phyloP scores from a whole-genome alignment of 768 basidiomycete species.

The Saitozyma sp. region DNA sequence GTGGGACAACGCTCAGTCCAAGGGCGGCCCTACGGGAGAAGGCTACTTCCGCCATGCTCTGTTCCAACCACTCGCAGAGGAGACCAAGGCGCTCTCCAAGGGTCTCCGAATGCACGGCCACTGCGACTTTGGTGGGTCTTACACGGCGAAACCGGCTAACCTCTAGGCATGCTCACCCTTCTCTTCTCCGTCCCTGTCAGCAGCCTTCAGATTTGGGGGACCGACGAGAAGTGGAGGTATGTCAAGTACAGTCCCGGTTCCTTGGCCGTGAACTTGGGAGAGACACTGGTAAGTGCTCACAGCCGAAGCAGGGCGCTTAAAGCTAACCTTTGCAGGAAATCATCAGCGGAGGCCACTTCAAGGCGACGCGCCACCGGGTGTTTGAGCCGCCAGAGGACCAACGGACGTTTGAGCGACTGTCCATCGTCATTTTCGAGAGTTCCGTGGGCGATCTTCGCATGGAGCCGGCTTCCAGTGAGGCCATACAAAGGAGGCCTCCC shows the following conservation, averaged over 20 bases:
- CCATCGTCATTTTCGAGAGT: slow-evolving; percentile 30
- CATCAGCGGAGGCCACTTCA: slow-evolving; percentile 35
- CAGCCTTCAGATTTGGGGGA: slow-evolving; percentile 40
- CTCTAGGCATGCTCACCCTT: slow-evolving; percentile 26
- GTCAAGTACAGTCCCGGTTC: slow-evolving; percentile 36
- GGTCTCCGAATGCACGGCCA: slow-evolving; percentile 31
- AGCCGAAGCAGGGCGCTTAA: too few species aligned
- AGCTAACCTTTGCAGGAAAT: slow-evolving; percentile 11
- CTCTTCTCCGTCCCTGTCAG: slow-evolving; percentile 44
- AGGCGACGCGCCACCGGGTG: slow-evolving; percentile 39
- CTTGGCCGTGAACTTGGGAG: slow-evolving; percentile 43
- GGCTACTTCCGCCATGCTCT: slow-evolving; percentile 35
- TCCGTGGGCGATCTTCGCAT: slow-evolving; percentile 29
- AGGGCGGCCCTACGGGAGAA: slow-evolving; percentile 19
- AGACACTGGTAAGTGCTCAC: slow-evolving; percentile 15
- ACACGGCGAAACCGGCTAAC: too few species aligned
- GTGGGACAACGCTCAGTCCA: slow-evolving; percentile 33
- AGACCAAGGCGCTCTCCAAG: slow-evolving; percentile 12
- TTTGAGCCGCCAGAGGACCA: slow-evolving; percentile 30
- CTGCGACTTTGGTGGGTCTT: slow-evolving; percentile 26
- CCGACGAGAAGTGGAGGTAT: slow-evolving; percentile 38
- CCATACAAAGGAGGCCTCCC: too few species aligned
- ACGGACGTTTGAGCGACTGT: slow-evolving; percentile 20
- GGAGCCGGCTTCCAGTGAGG: slow-evolving; percentile 27
- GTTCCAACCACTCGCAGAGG: slow-evolving; percentile 21